phyloP scores from a whole-genome alignment of 495 filamentous ascomycete species.

The Trichoderma asperelloides region DNA sequence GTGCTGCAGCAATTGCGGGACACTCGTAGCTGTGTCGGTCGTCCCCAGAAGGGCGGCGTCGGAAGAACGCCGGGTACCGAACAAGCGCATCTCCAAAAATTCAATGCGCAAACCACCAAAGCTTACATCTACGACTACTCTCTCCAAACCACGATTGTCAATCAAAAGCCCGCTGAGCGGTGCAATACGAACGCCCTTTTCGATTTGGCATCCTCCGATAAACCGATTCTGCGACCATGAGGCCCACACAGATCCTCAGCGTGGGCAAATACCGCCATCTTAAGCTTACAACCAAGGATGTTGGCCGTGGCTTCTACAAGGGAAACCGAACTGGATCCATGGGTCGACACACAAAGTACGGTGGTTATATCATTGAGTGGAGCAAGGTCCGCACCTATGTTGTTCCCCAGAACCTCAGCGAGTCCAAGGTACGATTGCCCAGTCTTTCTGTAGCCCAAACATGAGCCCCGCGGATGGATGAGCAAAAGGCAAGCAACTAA shows the following conservation, averaged over 20 bases:
- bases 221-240: slow-evolving; percentile 29
- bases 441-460: too few species aligned
- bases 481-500: not conserved
- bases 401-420: slow-evolving; percentile 55
- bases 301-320: slow-evolving; percentile 94
- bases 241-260: slow-evolving; percentile 63
- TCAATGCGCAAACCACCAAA: not conserved
- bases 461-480: too few species aligned
- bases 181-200: not conserved
- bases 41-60: not conserved
- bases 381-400: slow-evolving; percentile 85
- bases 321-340: slow-evolving; percentile 80
- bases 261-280: slow-evolving; percentile 56
- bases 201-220: not conserved
- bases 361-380: slow-evolving; percentile 76
- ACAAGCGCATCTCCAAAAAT: not conserved
- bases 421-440: slow-evolving; percentile 55
- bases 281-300: slow-evolving; percentile 79
- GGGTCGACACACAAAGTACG: slow-evolving; percentile 77
- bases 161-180: not conserved
- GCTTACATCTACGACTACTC: not conserved
- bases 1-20: not conserved
- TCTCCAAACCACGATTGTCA: not conserved
- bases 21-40: not conserved
- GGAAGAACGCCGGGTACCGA: not conserved